Base-by-base conservation (phyloP, 192 early-diverging fungal species). In the Backusella mclennaniae region DNA sequence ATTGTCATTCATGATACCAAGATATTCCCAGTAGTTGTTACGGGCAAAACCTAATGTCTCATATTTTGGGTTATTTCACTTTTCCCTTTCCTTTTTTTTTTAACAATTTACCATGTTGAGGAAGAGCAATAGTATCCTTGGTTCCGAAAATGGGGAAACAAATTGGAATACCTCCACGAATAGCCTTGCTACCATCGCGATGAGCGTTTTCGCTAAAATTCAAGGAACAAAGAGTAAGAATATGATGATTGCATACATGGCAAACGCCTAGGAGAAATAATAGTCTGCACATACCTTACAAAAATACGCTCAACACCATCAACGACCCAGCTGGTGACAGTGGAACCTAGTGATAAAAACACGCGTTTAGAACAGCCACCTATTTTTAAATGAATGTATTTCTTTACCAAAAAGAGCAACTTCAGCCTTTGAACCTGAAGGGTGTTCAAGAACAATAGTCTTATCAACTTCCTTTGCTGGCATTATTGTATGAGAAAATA, bases 101-200 rank as follows among this genome's bases (percentile, higher is more conserved):
- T 29, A 71, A 44, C 12, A 31, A 26, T 5, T 72, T 86, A 75
- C 93, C 93, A 81, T 95, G 93, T 77, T 93, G 91, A 41, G 93
- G 92, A 44, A 94, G 87, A 56, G 84, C 81, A 31, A 87, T 83
- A 11, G 83, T 84, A 12, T 80, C 70, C 15, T 85, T 76, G 3
- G 88, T 85, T 35, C 90, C 93, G 82, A 96, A 96, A 42, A 94
- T 91, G n/a, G 95, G 94, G 69, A 95, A 96, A 29, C 93, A 91
- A 4, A 94, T 69, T 19, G 90, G 90, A 80, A 90, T 92, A 49
- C 94, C 94, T 69, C 94, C 96, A 44, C 98, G 96, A 74, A 98
- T 94, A 1, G 96, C 92, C 87, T 96, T 98, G 81, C 90, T 89
- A 39, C 95, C 96, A 80, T 99, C 91, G 1, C 96, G 84, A 36